A percentile compares a stretch with the other conserved stretches of the same genome.
Evolutionary conservation across 768 basidiomycete genomes (phyloP).

Genomic region (Boletus rufocinnamomeus): DNA sequence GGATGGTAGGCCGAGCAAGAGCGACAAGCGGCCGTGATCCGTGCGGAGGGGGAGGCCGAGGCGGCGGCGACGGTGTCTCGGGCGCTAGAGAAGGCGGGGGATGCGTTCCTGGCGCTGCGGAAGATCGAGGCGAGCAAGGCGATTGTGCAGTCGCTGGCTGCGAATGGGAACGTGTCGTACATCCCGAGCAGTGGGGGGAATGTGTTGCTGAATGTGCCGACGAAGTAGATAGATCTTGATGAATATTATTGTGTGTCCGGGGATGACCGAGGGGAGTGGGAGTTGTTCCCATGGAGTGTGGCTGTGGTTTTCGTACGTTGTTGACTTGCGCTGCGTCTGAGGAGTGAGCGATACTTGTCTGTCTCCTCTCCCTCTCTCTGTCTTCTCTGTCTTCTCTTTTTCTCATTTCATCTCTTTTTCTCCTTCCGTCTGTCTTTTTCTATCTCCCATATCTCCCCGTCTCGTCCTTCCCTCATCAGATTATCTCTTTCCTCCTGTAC

Average conservation of each 20-base stretch:
- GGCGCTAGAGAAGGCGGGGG: constrained; percentile 91
- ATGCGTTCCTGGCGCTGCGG: constrained; percentile 91
- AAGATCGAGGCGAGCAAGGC: constrained; percentile 99
- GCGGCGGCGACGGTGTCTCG: constrained; percentile 91
- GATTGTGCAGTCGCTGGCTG: constrained; percentile 81
- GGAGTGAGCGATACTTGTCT: constrained; percentile 19
- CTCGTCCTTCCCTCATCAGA: constrained; percentile 41
- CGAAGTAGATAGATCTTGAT: constrained; percentile 31
- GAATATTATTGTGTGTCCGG: constrained; percentile 9
- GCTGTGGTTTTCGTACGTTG: constrained; percentile 21
- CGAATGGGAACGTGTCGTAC: constrained; percentile 85
- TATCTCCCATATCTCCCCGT: constrained; percentile 34
- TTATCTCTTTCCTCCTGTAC: constrained; percentile 41
- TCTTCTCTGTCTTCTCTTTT: constrained; percentile 32
- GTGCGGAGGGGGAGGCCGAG: constrained; percentile 98
- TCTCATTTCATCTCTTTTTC: constrained; percentile 35
- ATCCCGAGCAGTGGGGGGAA: constrained; percentile 80
- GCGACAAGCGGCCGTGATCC: constrained; percentile 95
- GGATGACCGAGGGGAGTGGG: constrained; percentile 17
- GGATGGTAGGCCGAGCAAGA: constrained; percentile 92
- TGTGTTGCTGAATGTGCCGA: constrained; percentile 82
- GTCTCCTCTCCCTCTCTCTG: constrained; percentile 14
- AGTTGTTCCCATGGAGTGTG: constrained; percentile 28
- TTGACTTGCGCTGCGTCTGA: constrained; percentile 28
- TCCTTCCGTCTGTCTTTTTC: constrained; percentile 39